Evolutionary conservation across 2,329 filamentous ascomycete genomes (phyloP).

Genomic region (Cylindrodendrum hubeiense): DNA sequence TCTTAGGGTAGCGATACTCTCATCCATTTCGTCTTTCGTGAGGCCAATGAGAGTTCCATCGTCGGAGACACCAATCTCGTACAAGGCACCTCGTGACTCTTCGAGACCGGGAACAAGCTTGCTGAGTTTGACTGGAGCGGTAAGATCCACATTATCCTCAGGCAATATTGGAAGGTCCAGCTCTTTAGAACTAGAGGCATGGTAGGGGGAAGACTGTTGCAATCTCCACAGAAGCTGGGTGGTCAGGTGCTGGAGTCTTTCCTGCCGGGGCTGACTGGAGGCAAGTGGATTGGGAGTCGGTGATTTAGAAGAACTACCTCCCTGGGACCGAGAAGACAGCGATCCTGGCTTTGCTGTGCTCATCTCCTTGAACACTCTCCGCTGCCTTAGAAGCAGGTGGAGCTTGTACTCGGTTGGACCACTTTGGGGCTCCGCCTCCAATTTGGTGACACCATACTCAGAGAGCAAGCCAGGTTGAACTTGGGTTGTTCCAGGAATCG

Average conservation of each 20-base stretch:
- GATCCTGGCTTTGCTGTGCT: conserved; percentile 64
- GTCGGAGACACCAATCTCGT: conserved; percentile 96
- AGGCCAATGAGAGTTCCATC: conserved; percentile 92
- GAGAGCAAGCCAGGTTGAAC: conserved; percentile 58
- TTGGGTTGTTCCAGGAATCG: conserved; percentile 42
- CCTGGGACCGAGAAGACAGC: conserved; percentile 7
- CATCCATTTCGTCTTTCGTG: conserved; percentile 90
- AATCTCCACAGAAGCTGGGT: conserved; percentile 95
- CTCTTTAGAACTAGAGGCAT: conserved; percentile 82
- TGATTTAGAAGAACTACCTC: conserved; percentile 28
- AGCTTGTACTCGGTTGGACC: conserved; percentile 98
- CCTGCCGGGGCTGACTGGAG: conserved; percentile 80
- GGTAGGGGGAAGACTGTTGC: conserved; percentile 93
- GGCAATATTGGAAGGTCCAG: conserved; percentile 82
- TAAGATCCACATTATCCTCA: conserved; percentile 66
- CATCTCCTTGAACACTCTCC: conserved; percentile 78
- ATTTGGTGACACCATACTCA: conserved; percentile 77
- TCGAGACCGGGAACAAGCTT: conserved; percentile 84
- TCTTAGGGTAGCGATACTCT: conserved; percentile 86
- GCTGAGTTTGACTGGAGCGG: conserved; percentile 60
- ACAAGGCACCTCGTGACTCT: conserved; percentile 91
- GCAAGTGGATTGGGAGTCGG: conserved; percentile 52
- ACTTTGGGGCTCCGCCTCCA: conserved; percentile 92
- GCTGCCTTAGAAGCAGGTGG: conserved; percentile 84
- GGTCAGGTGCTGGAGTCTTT: conserved; percentile 89